Evolutionary conservation across 768 basidiomycete species (phyloP), one percentile per base, ranked within the genome.

Genomic region (Termitomyces sp.): DNA sequence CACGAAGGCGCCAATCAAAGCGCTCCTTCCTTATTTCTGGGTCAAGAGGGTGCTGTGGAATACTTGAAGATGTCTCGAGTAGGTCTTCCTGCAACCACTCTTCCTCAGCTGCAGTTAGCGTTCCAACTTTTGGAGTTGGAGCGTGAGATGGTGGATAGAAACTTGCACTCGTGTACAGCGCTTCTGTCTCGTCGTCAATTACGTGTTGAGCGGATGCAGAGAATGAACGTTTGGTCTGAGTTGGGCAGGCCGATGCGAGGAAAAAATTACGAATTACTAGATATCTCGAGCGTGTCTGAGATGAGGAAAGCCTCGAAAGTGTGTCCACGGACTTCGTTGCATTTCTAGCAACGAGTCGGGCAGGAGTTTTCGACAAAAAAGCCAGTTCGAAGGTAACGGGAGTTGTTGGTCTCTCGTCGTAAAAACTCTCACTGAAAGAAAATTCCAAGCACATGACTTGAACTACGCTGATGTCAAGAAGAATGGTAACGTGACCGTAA

Each of bases 1-100:
- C 80, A 20, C 84, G 76, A 39, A 75, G 64, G 42, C 85, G 76
- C 88, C 88, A 89, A 64, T 89, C 82, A 67, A 84, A 87, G 7
- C 87, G 75, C 24, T 66, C 65, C 27, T 61, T 56, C 5, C 64
- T 69, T 37, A 45, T 37, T 24, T 58, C 32, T 5, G 63, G 46
- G 12, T 62, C 57, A 6, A 55, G 8, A 30, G 53, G 58, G 32
- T 60, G 58, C 18, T 44, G 50, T n/a, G 52, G 46, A 18, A 59
- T 24, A 50, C 47, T 51, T 0, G 58, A 34, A 30, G 55, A 20
- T 9, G 52, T 20, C 16, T 63, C 24, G 33, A 50, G 14, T 40
- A 60, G 50, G 52, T 68, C 65, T 9, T 69, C 70, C 59, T 78
- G 76, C n/a, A 77, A 62, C 76, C 74, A 77, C 58, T 72, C 72